Percentiles rank a stretch among this genome's conserved stretches.
These are phyloP conservation scores for Amoeboaphelidium protococcarum DNA, from an alignment of 371 early-diverging fungal species.

Conservation along the genomic window DNA sequence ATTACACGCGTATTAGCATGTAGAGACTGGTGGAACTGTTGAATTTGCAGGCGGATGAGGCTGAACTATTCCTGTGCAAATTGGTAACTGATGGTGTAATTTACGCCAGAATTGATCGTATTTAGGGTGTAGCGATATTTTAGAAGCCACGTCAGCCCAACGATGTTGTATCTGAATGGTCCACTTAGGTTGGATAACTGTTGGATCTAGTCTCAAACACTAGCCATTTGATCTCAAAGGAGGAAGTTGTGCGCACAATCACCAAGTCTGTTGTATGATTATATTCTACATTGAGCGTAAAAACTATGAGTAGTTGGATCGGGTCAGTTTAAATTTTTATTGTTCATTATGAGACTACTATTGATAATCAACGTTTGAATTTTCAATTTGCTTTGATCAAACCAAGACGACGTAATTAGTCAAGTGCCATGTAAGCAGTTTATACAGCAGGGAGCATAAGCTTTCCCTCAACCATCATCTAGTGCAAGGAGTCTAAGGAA, in stretches of 20 bases:
- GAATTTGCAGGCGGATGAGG: conserved; percentile 38
- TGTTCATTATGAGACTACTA: too few relatives aligned
- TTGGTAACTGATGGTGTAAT: conserved; percentile 79
- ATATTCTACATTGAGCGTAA: too few relatives aligned
- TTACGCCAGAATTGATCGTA: conserved; percentile 79
- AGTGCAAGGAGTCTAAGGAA: conserved; percentile 13
- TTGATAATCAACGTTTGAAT: too few relatives aligned
- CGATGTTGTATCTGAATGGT: conserved; percentile 72
- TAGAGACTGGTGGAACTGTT: conserved; percentile 45
- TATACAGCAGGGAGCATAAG: conserved; percentile 23
- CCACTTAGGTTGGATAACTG: conserved; percentile 52
- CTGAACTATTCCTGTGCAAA: conserved; percentile 68
- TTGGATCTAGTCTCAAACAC: conserved; percentile 79
- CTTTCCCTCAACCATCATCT: conserved; percentile 15
- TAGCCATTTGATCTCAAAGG: conserved; percentile 83
- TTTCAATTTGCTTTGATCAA: too few relatives aligned
- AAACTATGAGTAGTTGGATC: too few relatives aligned
- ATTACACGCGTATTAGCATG: conserved; percentile 65
- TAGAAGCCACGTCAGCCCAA: conserved; percentile 47
- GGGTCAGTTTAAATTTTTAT: too few relatives aligned
- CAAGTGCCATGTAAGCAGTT: conserved; percentile 20
- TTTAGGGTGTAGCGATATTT: conserved; percentile 66
- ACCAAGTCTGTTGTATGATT: background rate
- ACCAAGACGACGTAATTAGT: conserved; percentile 7
- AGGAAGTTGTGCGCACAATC: conserved; percentile 24